These are phyloP conservation scores for Lichina pygmaea DNA, from an alignment of 495 filamentous ascomycete genomes.

Conservation along the genomic window DNA sequence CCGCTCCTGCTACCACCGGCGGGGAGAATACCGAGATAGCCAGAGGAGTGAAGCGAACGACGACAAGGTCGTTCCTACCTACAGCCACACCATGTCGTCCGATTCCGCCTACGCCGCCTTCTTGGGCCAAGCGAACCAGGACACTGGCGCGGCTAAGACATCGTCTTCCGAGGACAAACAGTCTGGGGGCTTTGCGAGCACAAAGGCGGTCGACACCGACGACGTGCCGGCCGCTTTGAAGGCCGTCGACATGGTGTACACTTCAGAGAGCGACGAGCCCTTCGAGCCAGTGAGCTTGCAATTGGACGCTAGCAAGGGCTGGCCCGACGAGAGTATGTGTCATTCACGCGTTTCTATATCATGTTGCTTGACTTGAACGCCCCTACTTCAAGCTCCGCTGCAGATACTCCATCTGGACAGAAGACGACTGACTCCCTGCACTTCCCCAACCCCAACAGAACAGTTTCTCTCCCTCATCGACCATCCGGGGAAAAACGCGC, in stretches of 20 bases:
- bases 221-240: slow-evolving; percentile 31
- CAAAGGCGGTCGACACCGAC: slow-evolving; percentile 16
- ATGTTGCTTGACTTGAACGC: background rate
- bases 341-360: background rate
- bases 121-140: slow-evolving; percentile 48
- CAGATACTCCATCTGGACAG: background rate
- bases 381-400: too few relatives aligned
- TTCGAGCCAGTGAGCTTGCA: slow-evolving; percentile 47
- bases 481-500: slow-evolving; percentile 13
- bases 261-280: slow-evolving; percentile 61
- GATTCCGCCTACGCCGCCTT: slow-evolving; percentile 64
- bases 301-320: slow-evolving; percentile 20
- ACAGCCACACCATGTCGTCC: slow-evolving; percentile 27
- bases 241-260: slow-evolving; percentile 35
- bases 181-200: slow-evolving; percentile 6
- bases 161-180: slow-evolving; percentile 16
- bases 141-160: slow-evolving; percentile 15
- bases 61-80: too few relatives aligned
- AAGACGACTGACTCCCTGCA: background rate
- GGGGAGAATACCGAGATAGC: too few relatives aligned
- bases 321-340: slow-evolving; percentile 10
- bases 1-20: too few relatives aligned
- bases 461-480: slow-evolving; percentile 28
- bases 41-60: too few relatives aligned
- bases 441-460: slow-evolving; percentile 12